Conservation (phyloP, 768 basidiomycete genomes). For the Chalciporus pseudorubinellus region DNA sequence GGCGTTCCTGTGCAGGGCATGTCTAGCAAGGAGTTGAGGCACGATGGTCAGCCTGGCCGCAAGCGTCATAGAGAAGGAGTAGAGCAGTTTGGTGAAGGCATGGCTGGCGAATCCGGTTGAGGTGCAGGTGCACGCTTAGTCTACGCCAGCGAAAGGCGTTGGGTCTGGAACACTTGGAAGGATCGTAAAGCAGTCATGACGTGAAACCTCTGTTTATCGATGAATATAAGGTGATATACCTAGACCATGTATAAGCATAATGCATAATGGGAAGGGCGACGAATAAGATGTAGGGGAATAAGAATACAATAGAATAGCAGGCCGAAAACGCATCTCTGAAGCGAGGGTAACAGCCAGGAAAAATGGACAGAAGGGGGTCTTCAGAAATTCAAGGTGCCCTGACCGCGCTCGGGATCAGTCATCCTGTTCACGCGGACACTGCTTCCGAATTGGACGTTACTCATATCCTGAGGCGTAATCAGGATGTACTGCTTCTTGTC, state of each 20-base stretch:
- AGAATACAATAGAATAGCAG: not conserved
- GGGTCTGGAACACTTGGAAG: not conserved
- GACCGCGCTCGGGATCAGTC: conserved; percentile 75
- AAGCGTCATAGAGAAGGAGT: conserved; percentile 25
- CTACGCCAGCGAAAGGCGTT: conserved; percentile 3
- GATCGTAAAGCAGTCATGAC: not conserved
- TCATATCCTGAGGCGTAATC: conserved; percentile 95
- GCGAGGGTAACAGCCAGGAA: conserved; percentile 1
- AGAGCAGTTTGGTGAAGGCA: conserved; percentile 15
- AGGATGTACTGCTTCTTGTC: conserved; percentile 92
- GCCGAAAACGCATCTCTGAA: not conserved
- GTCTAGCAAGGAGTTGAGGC: conserved; percentile 36
- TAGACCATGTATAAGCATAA: not conserved
- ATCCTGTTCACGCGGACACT: conserved; percentile 76
- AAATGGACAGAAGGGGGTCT: not conserved
- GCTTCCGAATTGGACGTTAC: conserved; percentile 61
- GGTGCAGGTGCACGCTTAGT: not conserved
- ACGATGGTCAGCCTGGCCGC: conserved; percentile 32
- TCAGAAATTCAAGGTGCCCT: conserved; percentile 43
- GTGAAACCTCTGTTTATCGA: not conserved
- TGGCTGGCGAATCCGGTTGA: too few relatives aligned
- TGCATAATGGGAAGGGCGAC: not conserved
- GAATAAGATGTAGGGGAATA: conserved; percentile 8
- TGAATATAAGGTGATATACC: not conserved
- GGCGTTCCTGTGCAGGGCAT: conserved; percentile 33